Evolutionary conservation across 768 basidiomycete genomes (phyloP).

Genomic region (Lactarius deliciosus): DNA sequence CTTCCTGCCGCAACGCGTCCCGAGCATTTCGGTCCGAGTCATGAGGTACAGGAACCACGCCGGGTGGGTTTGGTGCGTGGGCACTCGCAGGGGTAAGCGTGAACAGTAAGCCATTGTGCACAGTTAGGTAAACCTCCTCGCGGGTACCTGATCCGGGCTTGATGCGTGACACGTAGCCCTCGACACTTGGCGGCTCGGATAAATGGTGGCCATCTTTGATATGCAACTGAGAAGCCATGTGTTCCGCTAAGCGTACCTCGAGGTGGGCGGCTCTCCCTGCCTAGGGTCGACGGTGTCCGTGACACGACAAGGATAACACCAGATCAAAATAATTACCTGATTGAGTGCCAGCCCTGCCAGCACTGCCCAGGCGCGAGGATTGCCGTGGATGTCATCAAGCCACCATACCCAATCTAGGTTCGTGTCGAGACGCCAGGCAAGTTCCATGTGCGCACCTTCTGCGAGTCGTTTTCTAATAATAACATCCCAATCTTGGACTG

Average conservation of each 20-base stretch:
- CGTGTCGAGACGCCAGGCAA: slow-evolving; percentile 76
- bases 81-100: slow-evolving; percentile 50
- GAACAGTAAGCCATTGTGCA: slow-evolving; percentile 75
- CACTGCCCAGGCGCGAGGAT: slow-evolving; percentile 65
- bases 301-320: slow-evolving; percentile 16
- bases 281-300: slow-evolving; percentile 33
- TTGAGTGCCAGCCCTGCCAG: slow-evolving; percentile 72
- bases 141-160: slow-evolving; percentile 55
- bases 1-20: slow-evolving; percentile 46
- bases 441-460: slow-evolving; percentile 59
- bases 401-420: slow-evolving; percentile 87
- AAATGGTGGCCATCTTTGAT: slow-evolving; percentile 49
- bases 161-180: slow-evolving; percentile 82
- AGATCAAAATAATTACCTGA: slow-evolving; percentile 50
- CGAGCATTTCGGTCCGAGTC: slow-evolving; percentile 32
- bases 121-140: slow-evolving; percentile 65
- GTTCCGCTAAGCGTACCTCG: slow-evolving; percentile 74
- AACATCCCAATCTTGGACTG: slow-evolving; percentile 60
- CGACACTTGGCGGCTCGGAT: slow-evolving; percentile 76
- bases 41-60: slow-evolving; percentile 40
- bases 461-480: slow-evolving; percentile 54
- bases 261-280: slow-evolving; percentile 49
- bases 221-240: slow-evolving; percentile 51
- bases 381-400: slow-evolving; percentile 61
- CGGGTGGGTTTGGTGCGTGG: slow-evolving; percentile 71